Evolutionary conservation across 176 grass and related monocot genomes (phyloP).

Genomic region (Zizania latifolia): DNA sequence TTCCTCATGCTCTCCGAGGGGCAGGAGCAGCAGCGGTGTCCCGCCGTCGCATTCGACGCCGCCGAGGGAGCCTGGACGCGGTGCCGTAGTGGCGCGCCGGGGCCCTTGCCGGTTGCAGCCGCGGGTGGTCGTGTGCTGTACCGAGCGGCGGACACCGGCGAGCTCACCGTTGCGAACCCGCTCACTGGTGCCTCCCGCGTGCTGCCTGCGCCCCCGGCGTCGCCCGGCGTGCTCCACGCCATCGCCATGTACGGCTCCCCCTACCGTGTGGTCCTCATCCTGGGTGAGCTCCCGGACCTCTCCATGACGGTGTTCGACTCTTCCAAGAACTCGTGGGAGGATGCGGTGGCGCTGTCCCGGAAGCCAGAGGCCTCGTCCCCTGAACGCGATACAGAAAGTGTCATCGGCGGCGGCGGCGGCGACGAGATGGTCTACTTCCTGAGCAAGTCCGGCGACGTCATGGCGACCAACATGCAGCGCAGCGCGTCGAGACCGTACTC

Average conservation of each 20-base stretch:
- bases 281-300: slow-evolving; percentile 53
- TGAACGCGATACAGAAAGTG: neutral
- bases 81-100: too few species aligned
- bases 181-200: slow-evolving; percentile 56
- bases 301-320: slow-evolving; percentile 54
- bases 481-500: slow-evolving; percentile 61
- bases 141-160: slow-evolving; percentile 22
- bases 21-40: neutral
- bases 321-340: slow-evolving; percentile 39
- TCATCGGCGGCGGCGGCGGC: slow-evolving; percentile 17
- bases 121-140: slow-evolving; percentile 63
- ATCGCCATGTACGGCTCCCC: slow-evolving; percentile 53
- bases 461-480: slow-evolving; percentile 68
- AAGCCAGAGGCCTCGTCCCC: slow-evolving; percentile 24
- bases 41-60: slow-evolving; percentile 34
- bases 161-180: slow-evolving; percentile 63
- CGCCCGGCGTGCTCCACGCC: slow-evolving; percentile 35
- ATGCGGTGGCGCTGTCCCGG: slow-evolving; percentile 29
- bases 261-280: slow-evolving; percentile 58
- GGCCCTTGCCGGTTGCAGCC: slow-evolving; percentile 49
- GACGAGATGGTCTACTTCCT: slow-evolving; percentile 65
- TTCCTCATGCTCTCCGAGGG: slow-evolving; percentile 70
- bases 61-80: slow-evolving; percentile 29
- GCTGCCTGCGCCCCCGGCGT: slow-evolving; percentile 31
- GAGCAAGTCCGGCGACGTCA: slow-evolving; percentile 74